Base-by-base conservation (phyloP, 352 stramenopile species). In the Pythium periplocum region DNA sequence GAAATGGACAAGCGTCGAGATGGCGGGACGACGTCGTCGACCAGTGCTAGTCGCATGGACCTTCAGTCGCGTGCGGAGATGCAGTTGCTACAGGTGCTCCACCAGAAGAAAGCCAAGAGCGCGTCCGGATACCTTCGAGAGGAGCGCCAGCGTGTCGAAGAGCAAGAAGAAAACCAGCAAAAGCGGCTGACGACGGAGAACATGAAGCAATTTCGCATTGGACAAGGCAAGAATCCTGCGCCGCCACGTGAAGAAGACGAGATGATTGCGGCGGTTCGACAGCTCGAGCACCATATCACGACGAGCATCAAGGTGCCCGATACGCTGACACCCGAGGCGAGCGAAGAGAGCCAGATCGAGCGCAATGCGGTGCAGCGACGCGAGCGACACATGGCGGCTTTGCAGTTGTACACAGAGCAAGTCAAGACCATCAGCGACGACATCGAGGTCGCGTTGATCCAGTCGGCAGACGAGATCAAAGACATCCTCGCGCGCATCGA, bases 381-480 rank as follows among this genome's bases (percentile, higher is more conserved):
- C 10, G 68, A 87, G 31, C 55, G 51, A 10, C 82, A 90, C 68
- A 84, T 83, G 68, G 51, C 65, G n/a, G 71, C 65, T 6, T 69
- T 75, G 31, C 61, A 62, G 39, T 33, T 53, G 39, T 92, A 87
- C 47, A 68, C 53, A 4, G 60, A 73, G 26, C 64, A 71, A 3
- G 75, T 87, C 3, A 81, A 83, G 48, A 54, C 50, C 2, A 82
- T 90, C 47, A 87, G 75, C 37, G 78, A 90, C 32, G 67, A 74
- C 17, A 69, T 90, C 30, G 78, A 90, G 52, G 52, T 56, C 26
- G 57, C 64, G 33, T 75, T 90, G 44, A 79, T 90, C 42, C 33
- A 45, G 26, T 58, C 69, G 33, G 78, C 75, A 2, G 80, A 90
- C 41, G 50, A 59, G 3, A 71, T 90, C 45, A 90, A 90, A 51